Conservation (phyloP, 2,329 filamentous ascomycete genomes). For the Bretziella fagacearum region DNA sequence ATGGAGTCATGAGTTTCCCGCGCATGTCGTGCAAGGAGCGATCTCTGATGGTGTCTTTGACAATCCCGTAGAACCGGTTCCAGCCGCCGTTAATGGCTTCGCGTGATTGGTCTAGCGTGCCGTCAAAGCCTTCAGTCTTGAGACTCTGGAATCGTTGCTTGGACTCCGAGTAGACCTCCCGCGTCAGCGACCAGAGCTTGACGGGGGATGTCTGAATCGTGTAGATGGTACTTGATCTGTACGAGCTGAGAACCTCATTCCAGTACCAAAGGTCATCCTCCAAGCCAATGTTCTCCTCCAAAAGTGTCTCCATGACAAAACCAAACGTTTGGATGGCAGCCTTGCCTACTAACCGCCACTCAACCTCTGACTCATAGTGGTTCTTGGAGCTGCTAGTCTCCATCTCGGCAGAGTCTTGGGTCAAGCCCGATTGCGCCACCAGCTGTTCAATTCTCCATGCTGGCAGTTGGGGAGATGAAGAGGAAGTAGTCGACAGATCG, state of each 20-base stretch:
- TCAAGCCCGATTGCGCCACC: conserved; percentile 43
- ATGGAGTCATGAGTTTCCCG: conserved; percentile 55
- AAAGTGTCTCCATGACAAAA: conserved; percentile 53
- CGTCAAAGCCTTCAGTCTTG: conserved; percentile 15
- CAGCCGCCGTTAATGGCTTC: conserved; percentile 27
- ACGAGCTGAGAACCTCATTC: conserved; percentile 72
- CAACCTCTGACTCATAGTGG: conserved; percentile 57
- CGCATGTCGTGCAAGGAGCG: conserved; percentile 55
- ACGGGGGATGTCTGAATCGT: conserved; percentile 70
- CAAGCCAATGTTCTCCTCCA: conserved; percentile 69
- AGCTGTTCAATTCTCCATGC: conserved; percentile 42
- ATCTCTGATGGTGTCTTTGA: conserved; percentile 58
- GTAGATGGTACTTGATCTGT: conserved; percentile 64
- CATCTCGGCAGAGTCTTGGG: conserved; percentile 22
- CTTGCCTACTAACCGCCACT: conserved; percentile 84
- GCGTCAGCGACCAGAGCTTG: conserved; percentile 54
- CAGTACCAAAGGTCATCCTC: conserved; percentile 89
- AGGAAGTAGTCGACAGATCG: conserved; percentile 51
- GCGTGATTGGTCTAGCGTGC: conserved; percentile 1
- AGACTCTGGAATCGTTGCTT: conserved; percentile 27
- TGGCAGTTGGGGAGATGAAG: conserved; percentile 44
- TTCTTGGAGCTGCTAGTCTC: conserved; percentile 20
- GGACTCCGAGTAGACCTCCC: conserved; percentile 52
- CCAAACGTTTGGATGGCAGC: conserved; percentile 85
- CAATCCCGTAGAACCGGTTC: conserved; percentile 62